Base-by-base conservation (phyloP, 2,329 filamentous ascomycete genomes). In the Didymosphaeria variabile region DNA sequence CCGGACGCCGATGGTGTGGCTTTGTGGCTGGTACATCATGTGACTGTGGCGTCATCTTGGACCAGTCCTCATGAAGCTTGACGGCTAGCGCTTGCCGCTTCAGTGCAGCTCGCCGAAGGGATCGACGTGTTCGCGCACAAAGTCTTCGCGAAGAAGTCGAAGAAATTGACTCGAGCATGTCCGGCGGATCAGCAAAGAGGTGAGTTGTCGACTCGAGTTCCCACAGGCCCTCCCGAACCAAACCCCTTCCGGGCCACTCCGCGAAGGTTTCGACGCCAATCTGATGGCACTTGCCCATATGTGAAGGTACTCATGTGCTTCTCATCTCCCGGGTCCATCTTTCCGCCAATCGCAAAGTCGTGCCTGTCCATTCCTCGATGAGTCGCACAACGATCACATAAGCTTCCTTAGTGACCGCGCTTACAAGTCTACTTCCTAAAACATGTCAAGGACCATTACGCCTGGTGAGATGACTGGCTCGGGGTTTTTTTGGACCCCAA, bases 41-140 rank as follows among this genome's bases (percentile, higher is more conserved):
- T 57, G 60, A 60, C n/a, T 55, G 60, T 66, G 63, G 63, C 63
- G 56, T 29, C 26, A 4, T 6, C 26, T 29, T 29, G 26, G 26
- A 29, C 26, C 26, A 29, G 26, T 36, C 10, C 34, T 15, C 10
- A 12, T 6, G 34, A 36, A 8, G 10, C 10, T 15, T 36, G 10
- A 36, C 10, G 34, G 15, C 34, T 36, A 36, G 34, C 10, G 34
- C 34, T 36, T 36, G 34, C 15, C 10, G 34, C 34, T 36, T 15
- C 34, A 36, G 34, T 36, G 3, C 34, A 36, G 34, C 34, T 36
- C 34, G 26, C 26, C 26, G 26, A 29, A 29, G 6, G 26, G 26
- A 29, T 29, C 26, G 26, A 29, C 26, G 26, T 29, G 6, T 29
- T 4, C 26, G 4, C 26, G 26, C 26, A 29, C 26, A 29, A 6